Percentiles rank a stretch among this genome's conserved stretches.
Evolutionary conservation across 371 early-diverging fungal genomes (phyloP).

Genomic region (Haplosporangium sp.): DNA sequence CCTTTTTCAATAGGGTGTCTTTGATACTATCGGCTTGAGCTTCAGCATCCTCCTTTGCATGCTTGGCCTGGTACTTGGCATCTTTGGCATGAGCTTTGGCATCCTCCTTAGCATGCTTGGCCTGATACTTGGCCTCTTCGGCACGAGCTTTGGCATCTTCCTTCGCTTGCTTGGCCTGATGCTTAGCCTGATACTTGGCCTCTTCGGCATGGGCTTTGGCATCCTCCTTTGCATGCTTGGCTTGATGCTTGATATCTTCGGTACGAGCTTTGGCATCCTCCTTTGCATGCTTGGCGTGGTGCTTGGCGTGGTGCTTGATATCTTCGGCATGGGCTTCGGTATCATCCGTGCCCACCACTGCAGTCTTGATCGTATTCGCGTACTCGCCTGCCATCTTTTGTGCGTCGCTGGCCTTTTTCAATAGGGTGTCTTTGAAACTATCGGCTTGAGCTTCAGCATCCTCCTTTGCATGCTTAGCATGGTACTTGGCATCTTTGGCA

Average conservation of each 20-base stretch:
- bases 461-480: neutral
- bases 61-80: neutral
- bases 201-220: neutral
- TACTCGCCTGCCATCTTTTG: constrained; percentile 18
- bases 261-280: constrained; percentile 3
- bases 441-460: constrained; percentile 1
- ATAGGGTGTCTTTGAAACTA: constrained; percentile 15
- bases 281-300: neutral
- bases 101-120: neutral
- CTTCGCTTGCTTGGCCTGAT: neutral
- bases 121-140: constrained; percentile 8
- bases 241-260: constrained; percentile 8
- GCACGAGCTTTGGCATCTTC: constrained; percentile 3
- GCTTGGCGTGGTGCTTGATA: neutral
- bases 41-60: neutral
- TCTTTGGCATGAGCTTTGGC: neutral
- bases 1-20: constrained; percentile 11
- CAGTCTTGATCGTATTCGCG: constrained; percentile 4
- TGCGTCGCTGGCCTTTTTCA: constrained; percentile 19
- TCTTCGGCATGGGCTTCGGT: neutral
- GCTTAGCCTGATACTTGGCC: neutral
- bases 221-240: neutral
- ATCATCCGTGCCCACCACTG: neutral
- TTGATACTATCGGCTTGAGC: constrained; percentile 11
- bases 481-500: constrained; percentile 4